Evolutionary conservation across 2,329 filamentous ascomycete genomes (phyloP).

Genomic region (Sporothrix pallida): DNA sequence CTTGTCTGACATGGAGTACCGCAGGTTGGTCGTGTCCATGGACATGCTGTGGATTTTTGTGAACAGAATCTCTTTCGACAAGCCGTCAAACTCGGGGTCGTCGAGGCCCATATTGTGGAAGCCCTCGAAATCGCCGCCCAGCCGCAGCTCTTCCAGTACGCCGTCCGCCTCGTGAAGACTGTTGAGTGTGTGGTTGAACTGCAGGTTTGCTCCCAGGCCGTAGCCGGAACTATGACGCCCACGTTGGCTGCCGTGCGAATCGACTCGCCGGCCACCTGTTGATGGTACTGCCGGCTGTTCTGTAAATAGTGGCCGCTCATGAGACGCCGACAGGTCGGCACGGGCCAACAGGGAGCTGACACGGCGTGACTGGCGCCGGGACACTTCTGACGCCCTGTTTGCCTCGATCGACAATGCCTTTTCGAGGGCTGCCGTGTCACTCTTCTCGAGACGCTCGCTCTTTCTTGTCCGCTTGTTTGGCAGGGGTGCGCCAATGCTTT

Average conservation of each 20-base stretch:
- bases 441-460: constrained; percentile 56
- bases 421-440: constrained; percentile 53
- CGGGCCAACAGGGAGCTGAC: constrained; percentile 91
- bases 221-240: constrained; percentile 62
- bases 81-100: constrained; percentile 72
- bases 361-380: constrained; percentile 70
- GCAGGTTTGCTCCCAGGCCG: constrained; percentile 40
- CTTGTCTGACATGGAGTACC: constrained; percentile 62
- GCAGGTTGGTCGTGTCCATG: constrained; percentile 64
- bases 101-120: constrained; percentile 75
- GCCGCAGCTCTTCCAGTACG: constrained; percentile 71
- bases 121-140: constrained; percentile 67
- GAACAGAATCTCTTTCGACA: constrained; percentile 74
- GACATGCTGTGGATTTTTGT: constrained; percentile 72
- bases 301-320: constrained; percentile 79
- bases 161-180: constrained; percentile 72
- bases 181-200: constrained; percentile 57
- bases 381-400: constrained; percentile 62
- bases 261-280: constrained; percentile 61
- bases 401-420: constrained; percentile 74
- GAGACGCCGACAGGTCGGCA: constrained; percentile 83
- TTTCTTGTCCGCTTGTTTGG: constrained; percentile 61
- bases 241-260: constrained; percentile 74
- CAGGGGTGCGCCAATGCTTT: constrained; percentile 72
- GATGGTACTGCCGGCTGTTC: constrained; percentile 59